Evolutionary conservation across 2,329 filamentous ascomycete species (phyloP).

Genomic region (Beauveria varroae): DNA sequence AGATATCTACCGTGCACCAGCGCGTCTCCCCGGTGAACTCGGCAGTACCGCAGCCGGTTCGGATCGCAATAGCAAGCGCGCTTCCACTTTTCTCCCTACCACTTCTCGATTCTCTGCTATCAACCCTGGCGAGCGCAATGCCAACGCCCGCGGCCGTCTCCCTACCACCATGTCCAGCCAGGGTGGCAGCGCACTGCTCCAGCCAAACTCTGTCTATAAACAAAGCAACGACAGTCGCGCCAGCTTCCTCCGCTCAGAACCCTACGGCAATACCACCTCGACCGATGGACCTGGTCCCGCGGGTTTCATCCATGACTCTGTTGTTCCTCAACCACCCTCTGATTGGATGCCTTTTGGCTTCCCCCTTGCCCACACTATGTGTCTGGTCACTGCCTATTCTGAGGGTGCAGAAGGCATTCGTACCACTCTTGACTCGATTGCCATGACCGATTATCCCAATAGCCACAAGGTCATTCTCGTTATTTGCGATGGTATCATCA

Average conservation of each 20-base stretch:
- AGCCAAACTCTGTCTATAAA: conserved; percentile 65
- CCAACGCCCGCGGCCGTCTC: conserved; percentile 48
- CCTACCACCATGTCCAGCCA: conserved; percentile 91
- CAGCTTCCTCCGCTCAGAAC: conserved; percentile 57
- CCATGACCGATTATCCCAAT: conserved; percentile 97
- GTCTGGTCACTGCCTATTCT: conserved; percentile 92
- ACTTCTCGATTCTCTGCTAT: conserved; percentile 93
- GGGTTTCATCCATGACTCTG: conserved; percentile 93
- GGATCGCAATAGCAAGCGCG: conserved; percentile 71
- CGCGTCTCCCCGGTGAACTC: conserved; percentile 69
- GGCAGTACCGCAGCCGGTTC: conserved; percentile 52
- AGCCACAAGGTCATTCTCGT: conserved; percentile 96
- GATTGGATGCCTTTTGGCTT: conserved; percentile 98
- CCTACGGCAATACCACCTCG: conserved; percentile 44
- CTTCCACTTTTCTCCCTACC: conserved; percentile 78
- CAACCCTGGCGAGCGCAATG: conserved; percentile 63
- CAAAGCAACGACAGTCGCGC: conserved; percentile 54
- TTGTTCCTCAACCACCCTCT: conserved; percentile 90
- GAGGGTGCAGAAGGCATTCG: conserved; percentile 89
- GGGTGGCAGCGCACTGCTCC: conserved; percentile 63
- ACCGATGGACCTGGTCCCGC: conserved; percentile 71
- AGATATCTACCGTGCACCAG: conserved; percentile 89
- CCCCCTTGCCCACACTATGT: conserved; percentile 87
- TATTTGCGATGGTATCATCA: conserved; percentile 96
- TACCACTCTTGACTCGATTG: conserved; percentile 91